A percentile compares a stretch with the other conserved stretches of the same genome.
These are phyloP conservation scores for Urostyla sp. DNA, from an alignment of 73 alveolate species.

Conservation along the genomic window DNA sequence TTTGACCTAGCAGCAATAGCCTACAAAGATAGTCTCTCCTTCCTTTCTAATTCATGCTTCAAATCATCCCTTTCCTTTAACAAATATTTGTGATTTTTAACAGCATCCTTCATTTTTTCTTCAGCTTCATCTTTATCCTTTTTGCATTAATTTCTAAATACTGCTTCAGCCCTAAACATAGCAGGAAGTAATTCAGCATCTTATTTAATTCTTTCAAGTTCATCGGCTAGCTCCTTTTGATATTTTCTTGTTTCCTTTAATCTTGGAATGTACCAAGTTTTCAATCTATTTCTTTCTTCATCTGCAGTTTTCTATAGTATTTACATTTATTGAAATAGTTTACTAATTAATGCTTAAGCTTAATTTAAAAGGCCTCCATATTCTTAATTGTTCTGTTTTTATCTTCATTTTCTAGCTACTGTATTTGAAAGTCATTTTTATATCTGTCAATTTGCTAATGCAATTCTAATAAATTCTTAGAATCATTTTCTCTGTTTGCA, in stretches of 20 bases:
- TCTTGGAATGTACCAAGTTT: constrained; percentile 73
- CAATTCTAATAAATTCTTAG: constrained; percentile 47
- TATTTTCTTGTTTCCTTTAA: constrained; percentile 70
- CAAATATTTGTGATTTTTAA: constrained; percentile 30
- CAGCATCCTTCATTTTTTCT: constrained; percentile 70
- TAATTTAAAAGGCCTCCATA: constrained; percentile 37
- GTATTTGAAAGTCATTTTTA: constrained; percentile 34
- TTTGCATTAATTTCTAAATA: constrained; percentile 71
- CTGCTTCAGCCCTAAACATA: constrained; percentile 84
- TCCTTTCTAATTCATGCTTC: constrained; percentile 73
- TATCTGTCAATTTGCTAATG: constrained; percentile 59
- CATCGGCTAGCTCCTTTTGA: constrained; percentile 70
- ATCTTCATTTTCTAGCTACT: constrained; percentile 22
- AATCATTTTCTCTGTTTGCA: constrained; percentile 49
- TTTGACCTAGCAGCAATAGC: constrained; percentile 81
- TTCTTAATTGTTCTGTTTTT: constrained; percentile 16
- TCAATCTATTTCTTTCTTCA: constrained; percentile 55
- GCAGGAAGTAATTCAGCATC: constrained; percentile 82
- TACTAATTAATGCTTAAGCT: constrained; percentile 59
- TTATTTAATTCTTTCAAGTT: constrained; percentile 64
- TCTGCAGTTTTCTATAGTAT: constrained; percentile 48
- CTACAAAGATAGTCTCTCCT: constrained; percentile 73
- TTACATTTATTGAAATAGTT: no score
- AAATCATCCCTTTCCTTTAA: constrained; percentile 68
- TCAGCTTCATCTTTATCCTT: constrained; percentile 75